Evolutionary conservation across 139 green algal species (phyloP), one percentile per base, ranked within the genome.

Genomic region (Chlamydomonas sp.): DNA sequence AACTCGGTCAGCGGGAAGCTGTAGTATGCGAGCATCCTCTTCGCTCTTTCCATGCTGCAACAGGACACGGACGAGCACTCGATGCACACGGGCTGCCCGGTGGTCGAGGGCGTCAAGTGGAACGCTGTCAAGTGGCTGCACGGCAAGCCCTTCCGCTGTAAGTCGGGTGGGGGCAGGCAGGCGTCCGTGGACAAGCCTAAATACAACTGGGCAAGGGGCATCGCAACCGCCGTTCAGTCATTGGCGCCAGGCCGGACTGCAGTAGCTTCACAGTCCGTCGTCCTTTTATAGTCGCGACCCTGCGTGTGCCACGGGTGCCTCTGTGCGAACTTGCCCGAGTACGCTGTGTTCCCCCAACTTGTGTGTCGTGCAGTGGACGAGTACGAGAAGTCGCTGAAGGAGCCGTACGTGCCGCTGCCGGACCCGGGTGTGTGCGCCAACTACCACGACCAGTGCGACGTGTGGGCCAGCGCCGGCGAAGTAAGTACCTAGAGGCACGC

Each of bases 51-150:
- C 31, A 49, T 49, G 31, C 31, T 49, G 31, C 31, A 49, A 62
- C 63, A 58, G 16, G 66, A n/a, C 67, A 31, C 18, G 3, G 83
- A 88, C 72, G 63, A 15, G 3, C 73, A 88, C 72, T 89, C 79
- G 1, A 80, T 89, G 84, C 94, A 97, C 92, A 92, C 92, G 5
- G 83, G 83, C 63, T 97, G 95, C 89, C 95, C 95, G 3, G 93
- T 97, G 20, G 68, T 95, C 5, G 67, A 88, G 63, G 95, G 95
- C 15, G 90, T 95, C 49, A 97, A 97, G 91, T 97, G 94, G 94
- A 96, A 93, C 15, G 94, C 93, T 10, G 96, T 95, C 77, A 90
- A 88, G 76, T 92, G 91, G 91, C 88, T 93, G 5, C 91, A 93
- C 84, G 71, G 77, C 1, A 83, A 60, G 31, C 88, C 91, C n/a